A percentile compares a stretch with the other conserved stretches of the same genome.
These are phyloP conservation scores for Xylaria curta DNA, from an alignment of 495 filamentous ascomycete species.

Conservation along the genomic window DNA sequence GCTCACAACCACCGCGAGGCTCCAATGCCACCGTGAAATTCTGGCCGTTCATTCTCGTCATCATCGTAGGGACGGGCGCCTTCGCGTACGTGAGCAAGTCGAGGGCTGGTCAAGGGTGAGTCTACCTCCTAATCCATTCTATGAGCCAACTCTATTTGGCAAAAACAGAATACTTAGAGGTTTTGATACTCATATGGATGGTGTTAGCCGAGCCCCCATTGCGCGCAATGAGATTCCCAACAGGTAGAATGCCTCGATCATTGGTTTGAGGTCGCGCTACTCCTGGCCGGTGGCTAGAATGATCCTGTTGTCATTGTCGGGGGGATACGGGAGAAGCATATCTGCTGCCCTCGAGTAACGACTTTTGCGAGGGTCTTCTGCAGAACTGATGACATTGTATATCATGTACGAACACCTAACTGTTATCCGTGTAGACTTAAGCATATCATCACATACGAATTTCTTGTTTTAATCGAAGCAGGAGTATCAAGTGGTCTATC, in stretches of 20 bases:
- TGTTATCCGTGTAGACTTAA: background rate
- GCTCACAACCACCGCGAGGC: conserved; percentile 39
- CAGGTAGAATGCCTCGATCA: background rate
- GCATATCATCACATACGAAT: background rate
- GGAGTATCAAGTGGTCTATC: background rate
- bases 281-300: background rate
- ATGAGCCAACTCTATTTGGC: background rate
- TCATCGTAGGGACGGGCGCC: conserved; percentile 51
- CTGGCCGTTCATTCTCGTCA: conserved; percentile 57
- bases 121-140: background rate
- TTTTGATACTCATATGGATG: conserved; percentile 15
- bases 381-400: background rate
- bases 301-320: background rate
- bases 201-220: conserved; percentile 23
- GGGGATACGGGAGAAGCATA: background rate
- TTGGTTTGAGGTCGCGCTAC: background rate
- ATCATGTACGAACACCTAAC: background rate
- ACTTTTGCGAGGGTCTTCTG: background rate
- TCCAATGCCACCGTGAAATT: conserved; percentile 50
- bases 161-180: background rate
- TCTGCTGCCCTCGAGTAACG: background rate
- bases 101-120: conserved; percentile 41
- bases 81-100: conserved; percentile 53
- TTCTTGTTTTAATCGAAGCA: background rate
- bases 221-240: conserved; percentile 28